Conservation (phyloP, 768 basidiomycete genomes). For the Lentinus brumalis region DNA sequence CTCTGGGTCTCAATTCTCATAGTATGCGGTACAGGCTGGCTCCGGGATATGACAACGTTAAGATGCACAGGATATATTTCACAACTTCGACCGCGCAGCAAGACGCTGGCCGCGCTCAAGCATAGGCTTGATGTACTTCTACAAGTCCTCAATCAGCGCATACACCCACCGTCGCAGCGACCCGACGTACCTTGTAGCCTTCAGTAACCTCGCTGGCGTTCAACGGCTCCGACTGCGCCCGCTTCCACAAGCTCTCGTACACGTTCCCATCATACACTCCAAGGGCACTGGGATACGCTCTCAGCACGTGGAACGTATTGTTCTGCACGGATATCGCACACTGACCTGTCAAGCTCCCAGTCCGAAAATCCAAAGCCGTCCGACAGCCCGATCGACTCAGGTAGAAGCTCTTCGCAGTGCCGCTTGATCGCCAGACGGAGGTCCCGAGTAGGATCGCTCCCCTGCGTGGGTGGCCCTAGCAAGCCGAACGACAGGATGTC, state of each 20-base stretch:
- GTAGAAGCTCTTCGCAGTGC: constrained; percentile 54
- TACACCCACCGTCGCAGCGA: constrained; percentile 1
- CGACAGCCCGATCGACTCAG: constrained; percentile 65
- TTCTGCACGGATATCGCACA: neutral
- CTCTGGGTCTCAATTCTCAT: constrained; percentile 34
- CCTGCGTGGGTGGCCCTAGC: constrained; percentile 25
- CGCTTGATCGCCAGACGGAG: constrained; percentile 53
- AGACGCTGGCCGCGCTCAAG: constrained; percentile 48
- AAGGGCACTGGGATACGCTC: constrained; percentile 46
- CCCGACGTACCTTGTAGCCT: constrained; percentile 52
- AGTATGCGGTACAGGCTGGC: neutral
- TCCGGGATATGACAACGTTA: neutral
- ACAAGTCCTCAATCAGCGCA: neutral
- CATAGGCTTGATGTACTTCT: constrained; percentile 56
- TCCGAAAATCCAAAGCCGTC: constrained; percentile 78
- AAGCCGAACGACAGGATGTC: constrained; percentile 63
- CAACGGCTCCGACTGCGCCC: constrained; percentile 59
- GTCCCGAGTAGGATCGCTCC: constrained; percentile 46
- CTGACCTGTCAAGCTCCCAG: constrained; percentile 71
- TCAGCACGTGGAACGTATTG: neutral
- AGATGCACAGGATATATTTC: constrained; percentile 5
- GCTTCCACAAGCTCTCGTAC: constrained; percentile 67
- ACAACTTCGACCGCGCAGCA: constrained; percentile 39
- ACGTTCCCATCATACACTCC: constrained; percentile 65
- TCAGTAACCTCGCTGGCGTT: constrained; percentile 52